These are phyloP conservation scores for Metarhizium robertsii DNA, from an alignment of 2,329 filamentous ascomycete species.

Conservation along the genomic window DNA sequence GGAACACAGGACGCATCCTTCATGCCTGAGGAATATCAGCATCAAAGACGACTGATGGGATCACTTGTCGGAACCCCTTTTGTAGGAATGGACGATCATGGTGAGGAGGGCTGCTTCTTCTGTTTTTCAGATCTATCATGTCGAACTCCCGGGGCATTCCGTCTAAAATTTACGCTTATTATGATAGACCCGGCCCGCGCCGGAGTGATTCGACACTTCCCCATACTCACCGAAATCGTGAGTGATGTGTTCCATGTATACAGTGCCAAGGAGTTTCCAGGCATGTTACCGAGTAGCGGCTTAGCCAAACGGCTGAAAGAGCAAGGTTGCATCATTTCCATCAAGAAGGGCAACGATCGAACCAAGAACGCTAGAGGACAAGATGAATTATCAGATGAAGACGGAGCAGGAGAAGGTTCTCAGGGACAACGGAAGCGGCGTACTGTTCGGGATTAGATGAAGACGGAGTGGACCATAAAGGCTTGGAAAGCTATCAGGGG, in stretches of 20 bases:
- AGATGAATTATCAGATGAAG: conserved; percentile 12
- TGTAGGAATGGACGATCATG: conserved; percentile 64
- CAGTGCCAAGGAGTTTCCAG: conserved; percentile 78
- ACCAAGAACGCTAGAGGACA: conserved; percentile 14
- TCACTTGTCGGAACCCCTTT: conserved; percentile 70
- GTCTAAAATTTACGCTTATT: conserved; percentile 65
- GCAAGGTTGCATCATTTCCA: conserved; percentile 75
- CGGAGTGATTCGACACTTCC: conserved; percentile 35
- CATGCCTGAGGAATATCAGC: conserved; percentile 62
- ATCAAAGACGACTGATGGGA: conserved; percentile 71
- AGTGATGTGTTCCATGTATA: conserved; percentile 71
- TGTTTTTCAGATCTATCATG: conserved; percentile 78
- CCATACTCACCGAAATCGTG: conserved; percentile 42
- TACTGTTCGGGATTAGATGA: conserved; percentile 4
- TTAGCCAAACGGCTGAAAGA: conserved; percentile 66
- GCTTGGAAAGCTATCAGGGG: background rate
- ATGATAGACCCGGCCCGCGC: conserved; percentile 54
- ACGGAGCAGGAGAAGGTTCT: conserved; percentile 8
- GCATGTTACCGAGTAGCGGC: conserved; percentile 69
- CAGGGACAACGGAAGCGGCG: conserved; percentile 9
- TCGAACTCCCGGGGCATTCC: conserved; percentile 66
- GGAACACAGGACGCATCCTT: conserved; percentile 59
- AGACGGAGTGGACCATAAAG: background rate
- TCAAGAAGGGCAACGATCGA: conserved; percentile 77
- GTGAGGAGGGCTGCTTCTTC: conserved; percentile 71